Percentiles rank a stretch among this genome's conserved stretches.
Conservation (phyloP, 371 early-diverging fungal species). For the Mortierella sp. region DNA sequence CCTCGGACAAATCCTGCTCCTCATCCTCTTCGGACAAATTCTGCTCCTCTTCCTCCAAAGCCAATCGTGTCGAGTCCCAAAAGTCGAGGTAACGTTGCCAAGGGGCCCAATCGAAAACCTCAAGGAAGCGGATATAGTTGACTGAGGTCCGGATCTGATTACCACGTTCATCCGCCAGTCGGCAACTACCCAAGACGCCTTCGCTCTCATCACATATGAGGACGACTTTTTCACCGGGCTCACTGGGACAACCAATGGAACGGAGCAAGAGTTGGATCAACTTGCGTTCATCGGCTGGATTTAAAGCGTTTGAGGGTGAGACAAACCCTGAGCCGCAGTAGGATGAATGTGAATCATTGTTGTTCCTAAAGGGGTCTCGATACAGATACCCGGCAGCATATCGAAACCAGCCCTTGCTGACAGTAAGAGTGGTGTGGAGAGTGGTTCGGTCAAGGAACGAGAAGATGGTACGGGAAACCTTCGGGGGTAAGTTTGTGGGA, state of each 20-base stretch:
- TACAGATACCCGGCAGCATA: slow-evolving; percentile 6
- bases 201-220: slow-evolving; percentile 8
- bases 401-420: slow-evolving; percentile 21
- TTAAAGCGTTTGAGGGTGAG: background rate
- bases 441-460: slow-evolving; percentile 5
- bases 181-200: background rate
- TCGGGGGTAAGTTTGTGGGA: background rate
- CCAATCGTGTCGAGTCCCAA: slow-evolving; percentile 1
- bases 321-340: background rate
- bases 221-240: slow-evolving; percentile 13
- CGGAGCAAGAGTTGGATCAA: slow-evolving; percentile 17
- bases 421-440: slow-evolving; percentile 12
- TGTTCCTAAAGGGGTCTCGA: slow-evolving; percentile 19
- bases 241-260: slow-evolving; percentile 22
- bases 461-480: slow-evolving; percentile 6
- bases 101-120: slow-evolving; percentile 30
- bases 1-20: too few relatives aligned
- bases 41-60: background rate
- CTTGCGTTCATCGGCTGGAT: slow-evolving; percentile 8
- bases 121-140: slow-evolving; percentile 25
- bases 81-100: slow-evolving; percentile 24
- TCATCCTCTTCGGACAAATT: too few relatives aligned
- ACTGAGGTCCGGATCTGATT: slow-evolving; percentile 10
- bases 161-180: background rate
- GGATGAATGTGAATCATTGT: background rate